phyloP scores from a whole-genome alignment of 352 stramenopile species.

The Pythium graminicola region DNA sequence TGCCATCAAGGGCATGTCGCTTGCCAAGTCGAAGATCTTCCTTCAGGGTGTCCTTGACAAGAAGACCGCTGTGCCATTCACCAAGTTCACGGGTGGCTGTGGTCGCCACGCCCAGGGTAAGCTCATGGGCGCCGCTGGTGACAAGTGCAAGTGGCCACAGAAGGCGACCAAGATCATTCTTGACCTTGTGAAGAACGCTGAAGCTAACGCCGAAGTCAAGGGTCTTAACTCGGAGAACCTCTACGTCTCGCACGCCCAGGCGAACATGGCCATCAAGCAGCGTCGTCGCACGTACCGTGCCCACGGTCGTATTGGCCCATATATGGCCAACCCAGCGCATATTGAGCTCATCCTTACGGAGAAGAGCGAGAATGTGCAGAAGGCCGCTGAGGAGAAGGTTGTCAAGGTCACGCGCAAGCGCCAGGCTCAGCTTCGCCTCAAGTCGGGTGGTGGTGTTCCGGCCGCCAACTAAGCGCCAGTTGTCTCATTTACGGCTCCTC shows the following conservation, averaged over 20 bases:
- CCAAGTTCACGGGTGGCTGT: conserved; percentile 97
- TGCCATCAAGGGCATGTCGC: conserved; percentile 96
- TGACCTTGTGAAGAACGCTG: conserved; percentile 97
- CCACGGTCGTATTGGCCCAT: conserved; percentile 96
- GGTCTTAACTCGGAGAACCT: conserved; percentile 95
- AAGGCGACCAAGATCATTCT: conserved; percentile 98
- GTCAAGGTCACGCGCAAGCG: conserved; percentile 85
- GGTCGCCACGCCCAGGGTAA: conserved; percentile 97
- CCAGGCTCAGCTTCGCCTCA: conserved; percentile 84
- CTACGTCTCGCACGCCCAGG: conserved; percentile 96
- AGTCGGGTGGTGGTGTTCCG: conserved; percentile 79
- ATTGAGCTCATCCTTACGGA: conserved; percentile 99
- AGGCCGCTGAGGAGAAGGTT: conserved; percentile 88
- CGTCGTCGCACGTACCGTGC: conserved; percentile 98
- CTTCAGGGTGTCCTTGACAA: conserved; percentile 95
- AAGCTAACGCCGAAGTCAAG: conserved; percentile 99
- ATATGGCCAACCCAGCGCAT: conserved; percentile 98
- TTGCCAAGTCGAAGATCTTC: conserved; percentile 94
- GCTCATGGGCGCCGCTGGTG: conserved; percentile 89
- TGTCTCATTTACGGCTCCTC: background rate
- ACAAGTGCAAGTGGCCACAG: conserved; percentile 98
- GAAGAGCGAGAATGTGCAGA: conserved; percentile 91
- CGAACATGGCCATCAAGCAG: conserved; percentile 97
- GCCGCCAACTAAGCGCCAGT: conserved; percentile 56
- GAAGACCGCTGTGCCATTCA: conserved; percentile 98